Evolutionary conservation across 768 basidiomycete genomes (phyloP), one percentile per base, ranked within the genome.

Genomic region (Boletus tomentosulus): DNA sequence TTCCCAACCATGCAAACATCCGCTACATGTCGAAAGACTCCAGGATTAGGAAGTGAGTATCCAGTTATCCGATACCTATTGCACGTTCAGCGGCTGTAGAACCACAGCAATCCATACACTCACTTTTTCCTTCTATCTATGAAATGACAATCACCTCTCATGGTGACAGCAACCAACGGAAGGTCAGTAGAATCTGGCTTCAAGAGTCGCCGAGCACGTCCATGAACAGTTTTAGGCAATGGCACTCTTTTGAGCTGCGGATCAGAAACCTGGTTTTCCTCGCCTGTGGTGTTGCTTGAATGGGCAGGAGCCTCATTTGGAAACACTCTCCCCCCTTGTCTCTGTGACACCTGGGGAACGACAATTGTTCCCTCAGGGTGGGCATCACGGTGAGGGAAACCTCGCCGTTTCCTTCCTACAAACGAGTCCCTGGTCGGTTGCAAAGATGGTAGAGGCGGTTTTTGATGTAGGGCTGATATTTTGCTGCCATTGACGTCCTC

Each of bases 61-160:
- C 63, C 59, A 24, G 68, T 68, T 46, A 74, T 68, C 50, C 76
- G 67, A 44, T 65, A 66, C 48, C 74, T 75, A 57, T 48, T 49
- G 48, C 46, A 49, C 41, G 31, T 61, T 63, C 46, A 64, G 45
- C 46, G 60, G 52, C 37, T 50, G 48, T 47, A 47, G 24, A 44
- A 51, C 24, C 25, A 48, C 43, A 25, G 27, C 30, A 45, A 46
- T 41, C 38, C 46, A 22, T 42, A 61, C 11, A 41, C 62, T 58
- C 61, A 65, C 71, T 69, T 67, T 55, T 66, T 59, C 31, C 55
- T 59, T 39, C 66, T 65, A 49, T 74, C 53, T 53, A 77, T 73
- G 57, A 77, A 77, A 47, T 80, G 74, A n/a, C 71, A 62, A 51
- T 78, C 75, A 33, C 70, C 72, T 39, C 74, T 65, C 78, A 78